A percentile compares a stretch with the other conserved stretches of the same genome.
These are phyloP conservation scores for Skeletonema potamos DNA, from an alignment of 108 stramenopile genomes.

Conservation along the genomic window DNA sequence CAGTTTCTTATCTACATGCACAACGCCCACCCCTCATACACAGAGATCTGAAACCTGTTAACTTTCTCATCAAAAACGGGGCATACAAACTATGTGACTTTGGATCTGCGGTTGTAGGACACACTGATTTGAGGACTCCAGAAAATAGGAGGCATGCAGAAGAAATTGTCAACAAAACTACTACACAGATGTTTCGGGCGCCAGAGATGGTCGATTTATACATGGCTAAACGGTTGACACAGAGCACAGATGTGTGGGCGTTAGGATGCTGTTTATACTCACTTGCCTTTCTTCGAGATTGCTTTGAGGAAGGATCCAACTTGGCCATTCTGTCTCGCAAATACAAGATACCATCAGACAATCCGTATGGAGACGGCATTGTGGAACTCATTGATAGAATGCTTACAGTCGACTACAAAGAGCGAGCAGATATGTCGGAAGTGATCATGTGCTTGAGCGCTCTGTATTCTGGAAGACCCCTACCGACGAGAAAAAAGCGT, in stretches of 20 bases:
- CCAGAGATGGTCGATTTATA: conserved; percentile 97
- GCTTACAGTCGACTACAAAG: conserved; percentile 78
- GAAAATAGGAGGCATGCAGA: conserved; percentile 75
- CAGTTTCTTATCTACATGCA: conserved; percentile 84
- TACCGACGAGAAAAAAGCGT: conserved; percentile 69
- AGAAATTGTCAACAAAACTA: conserved; percentile 90
- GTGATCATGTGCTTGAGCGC: conserved; percentile 85
- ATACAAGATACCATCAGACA: conserved; percentile 83
- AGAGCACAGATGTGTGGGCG: conserved; percentile 94
- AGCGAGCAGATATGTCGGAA: conserved; percentile 85
- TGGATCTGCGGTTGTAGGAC: conserved; percentile 85
- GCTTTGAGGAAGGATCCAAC: conserved; percentile 92
- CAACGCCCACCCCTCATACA: conserved; percentile 93
- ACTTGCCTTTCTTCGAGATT: conserved; percentile 81
- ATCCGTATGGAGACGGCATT: conserved; percentile 77
- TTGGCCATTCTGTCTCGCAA: conserved; percentile 89
- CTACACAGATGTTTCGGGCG: conserved; percentile 96
- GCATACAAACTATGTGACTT: conserved; percentile 94
- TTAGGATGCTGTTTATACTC: conserved; percentile 92
- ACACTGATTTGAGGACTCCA: conserved; percentile 75
- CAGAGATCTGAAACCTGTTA: conserved; percentile 97
- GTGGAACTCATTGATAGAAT: conserved; percentile 87
- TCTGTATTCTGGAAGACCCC: conserved; percentile 70
- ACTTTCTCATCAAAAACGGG: conserved; percentile 90
- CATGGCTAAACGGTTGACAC: conserved; percentile 83